Percentiles rank a stretch among this genome's conserved stretches.
Evolutionary conservation across 345 rosid species (phyloP).

Genomic region (Turritis glabra): DNA sequence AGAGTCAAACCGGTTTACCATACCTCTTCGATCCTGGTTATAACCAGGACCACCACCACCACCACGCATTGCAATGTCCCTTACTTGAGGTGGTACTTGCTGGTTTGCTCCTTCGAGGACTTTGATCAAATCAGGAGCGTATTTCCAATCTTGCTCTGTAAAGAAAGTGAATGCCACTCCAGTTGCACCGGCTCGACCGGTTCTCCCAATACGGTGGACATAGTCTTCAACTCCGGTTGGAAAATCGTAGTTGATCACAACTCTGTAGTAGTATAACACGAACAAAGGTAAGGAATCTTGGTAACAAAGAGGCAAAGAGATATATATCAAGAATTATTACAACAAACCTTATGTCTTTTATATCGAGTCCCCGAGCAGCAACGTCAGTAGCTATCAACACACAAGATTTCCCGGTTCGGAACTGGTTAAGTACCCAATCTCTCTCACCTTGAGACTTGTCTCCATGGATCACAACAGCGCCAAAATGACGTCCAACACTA

Average conservation of each 20-base stretch:
- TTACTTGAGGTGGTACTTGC: slow-evolving; percentile 79
- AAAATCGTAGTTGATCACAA: slow-evolving; percentile 93
- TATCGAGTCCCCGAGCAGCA: slow-evolving; percentile 97
- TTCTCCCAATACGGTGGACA: slow-evolving; percentile 98
- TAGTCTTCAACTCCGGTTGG: slow-evolving; percentile 96
- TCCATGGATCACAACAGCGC: slow-evolving; percentile 91
- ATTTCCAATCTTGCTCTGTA: slow-evolving; percentile 89
- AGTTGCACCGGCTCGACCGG: slow-evolving; percentile 98
- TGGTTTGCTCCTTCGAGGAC: slow-evolving; percentile 93
- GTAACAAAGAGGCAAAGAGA: slow-evolving; percentile 14
- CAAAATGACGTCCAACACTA: slow-evolving; percentile 75
- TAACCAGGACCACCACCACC: slow-evolving; percentile 62
- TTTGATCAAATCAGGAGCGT: slow-evolving; percentile 80
- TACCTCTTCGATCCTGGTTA: slow-evolving; percentile 67
- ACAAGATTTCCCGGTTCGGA: slow-evolving; percentile 75
- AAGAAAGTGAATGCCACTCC: slow-evolving; percentile 92
- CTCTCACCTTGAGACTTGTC: slow-evolving; percentile 97
- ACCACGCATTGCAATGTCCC: slow-evolving; percentile 85
- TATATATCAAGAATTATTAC: background rate
- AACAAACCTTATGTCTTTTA: slow-evolving; percentile 81
- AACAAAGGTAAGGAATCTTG: slow-evolving; percentile 14
- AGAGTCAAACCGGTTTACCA: slow-evolving; percentile 68
- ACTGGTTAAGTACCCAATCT: slow-evolving; percentile 94
- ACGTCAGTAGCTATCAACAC: slow-evolving; percentile 97
- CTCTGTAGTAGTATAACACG: slow-evolving; percentile 47